A percentile compares a stretch with the other conserved stretches of the same genome.
Conservation (phyloP, 177 flowering plant genomes). For the Vitis hybrid region DNA sequence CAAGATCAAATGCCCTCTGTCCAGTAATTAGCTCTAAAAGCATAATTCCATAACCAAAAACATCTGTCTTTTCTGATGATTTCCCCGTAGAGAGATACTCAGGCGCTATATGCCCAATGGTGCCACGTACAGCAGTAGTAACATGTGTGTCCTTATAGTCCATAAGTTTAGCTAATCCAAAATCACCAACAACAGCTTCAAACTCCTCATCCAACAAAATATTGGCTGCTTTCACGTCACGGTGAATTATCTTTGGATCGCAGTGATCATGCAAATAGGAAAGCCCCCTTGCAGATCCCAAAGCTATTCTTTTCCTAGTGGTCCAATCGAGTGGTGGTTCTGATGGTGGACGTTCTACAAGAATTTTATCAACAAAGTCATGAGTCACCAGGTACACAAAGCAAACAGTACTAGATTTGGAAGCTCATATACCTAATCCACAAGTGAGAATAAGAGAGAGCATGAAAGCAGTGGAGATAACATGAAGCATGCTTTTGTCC, state of each 20-base stretch:
- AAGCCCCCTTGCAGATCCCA: conserved; percentile 30
- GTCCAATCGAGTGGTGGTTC: conserved; percentile 23
- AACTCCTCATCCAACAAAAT: too few species aligned
- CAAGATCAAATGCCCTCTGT: conserved; percentile 25
- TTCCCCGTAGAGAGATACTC: too few species aligned
- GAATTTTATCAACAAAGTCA: neutral
- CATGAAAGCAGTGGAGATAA: neutral
- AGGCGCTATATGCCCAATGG: too few species aligned
- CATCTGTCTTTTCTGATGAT: too few species aligned
- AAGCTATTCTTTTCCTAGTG: conserved; percentile 19
- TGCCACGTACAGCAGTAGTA: too few species aligned
- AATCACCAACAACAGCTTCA: too few species aligned
- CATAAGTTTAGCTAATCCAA: too few species aligned
- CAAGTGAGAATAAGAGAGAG: neutral
- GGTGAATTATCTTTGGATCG: too few species aligned
- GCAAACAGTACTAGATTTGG: neutral
- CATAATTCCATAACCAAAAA: conserved; percentile 11
- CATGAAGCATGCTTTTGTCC: neutral
- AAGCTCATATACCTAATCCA: neutral
- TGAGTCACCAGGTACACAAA: neutral
- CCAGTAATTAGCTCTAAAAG: conserved; percentile 26
- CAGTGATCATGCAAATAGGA: conserved; percentile 6
- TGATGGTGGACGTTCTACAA: conserved; percentile 17
- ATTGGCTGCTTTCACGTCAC: too few species aligned
- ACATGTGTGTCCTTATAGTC: too few species aligned